Evolutionary conservation across 2,329 filamentous ascomycete genomes (phyloP), one percentile per base, ranked within the genome.

Genomic region (Calonectria pseudoreteaudii): DNA sequence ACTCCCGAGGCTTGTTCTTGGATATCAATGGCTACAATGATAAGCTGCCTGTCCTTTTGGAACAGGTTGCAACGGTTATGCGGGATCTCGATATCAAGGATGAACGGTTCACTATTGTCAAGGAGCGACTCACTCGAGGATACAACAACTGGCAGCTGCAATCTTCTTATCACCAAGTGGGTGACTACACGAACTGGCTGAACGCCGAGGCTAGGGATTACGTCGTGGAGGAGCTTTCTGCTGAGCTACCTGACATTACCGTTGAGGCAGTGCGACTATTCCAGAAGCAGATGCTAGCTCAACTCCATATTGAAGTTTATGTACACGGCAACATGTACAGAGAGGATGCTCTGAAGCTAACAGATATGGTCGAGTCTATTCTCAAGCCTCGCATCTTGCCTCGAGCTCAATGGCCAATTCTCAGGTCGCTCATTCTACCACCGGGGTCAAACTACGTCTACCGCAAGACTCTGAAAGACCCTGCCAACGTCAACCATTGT

Each of bases 321-420:
- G 94, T 93, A 0, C 96, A 98, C 80, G 97, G 97, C 67, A 99
- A 99, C 83, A 83, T 99, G 70, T 95, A 98, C 87, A 97, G 96
- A 85, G 95, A 98, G 83, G 97, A 99, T 81, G 95, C 95, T 0
- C 87, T 98, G 69, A 94, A 93, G 82, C 90, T 98, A 82, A 96
- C 95, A 0, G 92, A 97, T 76, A 90, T 98, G 80, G 90, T 98
- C 31, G 94, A 97, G 83, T 91, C 90, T 8, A 94, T 91, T 0
- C 85, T 99, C 60, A 93, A 94, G 82, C 93, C 96, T 16, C 91
- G 93, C 36, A 85, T 90, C 23, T 87, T 98, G 23, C 94, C 95
- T 5, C 90, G 90, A 53, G 90, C 92, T 30, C 95, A 98, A 82
- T 96, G 95, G 93, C 92, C 93, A 26, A 91, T 96, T 68, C 88